phyloP scores from a whole-genome alignment of 2,329 filamentous ascomycete genomes.

The Pestalotiopsis sp. region DNA sequence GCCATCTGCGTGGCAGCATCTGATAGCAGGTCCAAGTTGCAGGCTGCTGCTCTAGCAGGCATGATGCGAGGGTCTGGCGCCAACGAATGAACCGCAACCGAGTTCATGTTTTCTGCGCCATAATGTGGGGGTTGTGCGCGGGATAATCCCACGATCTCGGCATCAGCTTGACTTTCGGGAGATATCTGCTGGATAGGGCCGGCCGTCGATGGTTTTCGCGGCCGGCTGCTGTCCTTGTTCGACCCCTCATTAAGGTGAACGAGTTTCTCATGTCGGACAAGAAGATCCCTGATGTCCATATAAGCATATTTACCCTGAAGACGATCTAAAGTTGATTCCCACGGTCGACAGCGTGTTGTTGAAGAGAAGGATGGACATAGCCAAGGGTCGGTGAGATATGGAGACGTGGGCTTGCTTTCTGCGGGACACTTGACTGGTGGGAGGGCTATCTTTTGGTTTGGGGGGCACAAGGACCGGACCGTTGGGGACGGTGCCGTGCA shows the following conservation, averaged over 20 bases:
- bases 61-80: conserved; percentile 48
- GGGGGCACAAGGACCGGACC: not conserved
- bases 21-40: conserved; percentile 61
- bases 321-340: conserved; percentile 4
- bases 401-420: conserved; percentile 12
- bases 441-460: not conserved
- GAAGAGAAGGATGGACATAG: not conserved
- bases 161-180: conserved; percentile 49
- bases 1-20: conserved; percentile 58
- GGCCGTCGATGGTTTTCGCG: conserved; percentile 54
- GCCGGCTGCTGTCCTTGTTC: conserved; percentile 54
- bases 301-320: conserved; percentile 46
- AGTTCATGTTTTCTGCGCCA: conserved; percentile 41
- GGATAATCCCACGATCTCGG: conserved; percentile 48
- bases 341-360: not conserved
- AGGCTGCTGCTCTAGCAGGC: conserved; percentile 48
- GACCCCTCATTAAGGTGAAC: conserved; percentile 62
- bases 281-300: conserved; percentile 66
- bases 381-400: conserved; percentile 8
- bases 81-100: conserved; percentile 40
- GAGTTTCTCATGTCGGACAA: conserved; percentile 66
- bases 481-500: conserved; percentile 11
- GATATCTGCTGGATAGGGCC: conserved; percentile 47
- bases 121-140: conserved; percentile 40
- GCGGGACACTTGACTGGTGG: conserved; percentile 3